A percentile compares a stretch with the other conserved stretches of the same genome.
phyloP scores from a whole-genome alignment of 2,329 filamentous ascomycete genomes.

The Aspergillus luchuensis region DNA sequence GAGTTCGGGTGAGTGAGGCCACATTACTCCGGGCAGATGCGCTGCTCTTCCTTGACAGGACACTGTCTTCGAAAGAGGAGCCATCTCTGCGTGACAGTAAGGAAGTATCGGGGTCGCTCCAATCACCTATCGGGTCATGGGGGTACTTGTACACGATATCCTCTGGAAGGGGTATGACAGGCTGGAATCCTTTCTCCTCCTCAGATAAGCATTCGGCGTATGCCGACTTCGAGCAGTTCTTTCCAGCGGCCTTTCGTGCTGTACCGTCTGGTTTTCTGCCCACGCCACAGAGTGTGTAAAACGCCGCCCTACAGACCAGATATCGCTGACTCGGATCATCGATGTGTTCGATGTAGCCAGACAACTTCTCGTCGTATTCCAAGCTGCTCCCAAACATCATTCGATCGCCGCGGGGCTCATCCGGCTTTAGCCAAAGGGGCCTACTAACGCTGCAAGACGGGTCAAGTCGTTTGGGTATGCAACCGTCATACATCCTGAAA shows the following conservation, averaged over 20 bases:
- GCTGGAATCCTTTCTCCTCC: constrained; percentile 48
- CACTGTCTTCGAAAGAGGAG: constrained; percentile 30
- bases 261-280: constrained; percentile 46
- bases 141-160: constrained; percentile 51
- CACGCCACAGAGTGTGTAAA: constrained; percentile 50
- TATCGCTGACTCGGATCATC: constrained; percentile 42
- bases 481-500: constrained; percentile 53
- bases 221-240: constrained; percentile 48
- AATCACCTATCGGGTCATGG: constrained; percentile 43
- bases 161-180: constrained; percentile 47
- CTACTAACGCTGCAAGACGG: constrained; percentile 41
- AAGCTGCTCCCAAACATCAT: constrained; percentile 48
- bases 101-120: constrained; percentile 36
- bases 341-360: constrained; percentile 38
- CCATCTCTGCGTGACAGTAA: constrained; percentile 27
- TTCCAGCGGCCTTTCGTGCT: constrained; percentile 46
- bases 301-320: constrained; percentile 42
- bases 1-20: constrained; percentile 37
- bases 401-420: constrained; percentile 50
- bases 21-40: constrained; percentile 31
- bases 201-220: constrained; percentile 50
- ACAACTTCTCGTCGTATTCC: constrained; percentile 44
- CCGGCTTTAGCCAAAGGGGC: constrained; percentile 47
- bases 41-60: constrained; percentile 31
- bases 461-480: constrained; percentile 49